Conservation (phyloP, 108 stramenopile species). For the Asterionellopsis glacialis region DNA sequence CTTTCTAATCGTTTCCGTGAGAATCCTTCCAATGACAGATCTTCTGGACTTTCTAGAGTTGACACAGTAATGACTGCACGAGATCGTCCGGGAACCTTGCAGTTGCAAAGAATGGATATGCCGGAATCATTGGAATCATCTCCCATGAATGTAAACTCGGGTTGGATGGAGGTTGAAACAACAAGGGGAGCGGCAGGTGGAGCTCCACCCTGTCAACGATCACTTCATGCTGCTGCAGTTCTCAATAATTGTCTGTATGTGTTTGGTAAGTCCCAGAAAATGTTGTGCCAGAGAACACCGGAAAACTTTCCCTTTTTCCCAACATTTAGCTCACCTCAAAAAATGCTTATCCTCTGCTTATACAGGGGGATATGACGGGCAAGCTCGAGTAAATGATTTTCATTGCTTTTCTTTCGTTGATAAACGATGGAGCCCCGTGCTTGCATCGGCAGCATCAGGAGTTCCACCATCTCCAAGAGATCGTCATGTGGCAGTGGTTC, state of each 20-base stretch:
- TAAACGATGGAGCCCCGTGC: slow-evolving; percentile 50
- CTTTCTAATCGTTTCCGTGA: too few relatives aligned
- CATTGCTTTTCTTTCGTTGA: slow-evolving; percentile 87
- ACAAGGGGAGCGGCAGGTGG: slow-evolving; percentile 20
- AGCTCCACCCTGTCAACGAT: slow-evolving; percentile 57
- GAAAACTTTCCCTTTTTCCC: slow-evolving; percentile 56
- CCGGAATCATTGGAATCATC: too few relatives aligned
- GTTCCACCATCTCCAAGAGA: slow-evolving; percentile 75
- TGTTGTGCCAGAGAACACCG: slow-evolving; percentile 7
- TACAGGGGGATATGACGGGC: slow-evolving; percentile 81
- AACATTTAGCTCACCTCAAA: slow-evolving; percentile 26
- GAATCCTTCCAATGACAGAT: too few relatives aligned
- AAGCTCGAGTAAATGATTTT: slow-evolving; percentile 87
- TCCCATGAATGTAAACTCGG: not conserved
- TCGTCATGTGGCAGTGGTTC: slow-evolving; percentile 83
- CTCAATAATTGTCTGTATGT: slow-evolving; percentile 41
- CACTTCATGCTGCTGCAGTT: slow-evolving; percentile 85
- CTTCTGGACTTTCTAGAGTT: too few relatives aligned
- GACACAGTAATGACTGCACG: too few relatives aligned
- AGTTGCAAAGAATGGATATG: too few relatives aligned
- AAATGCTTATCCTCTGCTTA: too few relatives aligned
- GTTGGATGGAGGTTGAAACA: slow-evolving; percentile 3
- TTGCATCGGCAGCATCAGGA: slow-evolving; percentile 48
- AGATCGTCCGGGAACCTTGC: too few relatives aligned
- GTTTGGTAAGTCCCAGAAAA: slow-evolving; percentile 36